Conservation (phyloP, 176 grass and related monocot genomes). For the Leersia perrieri region DNA sequence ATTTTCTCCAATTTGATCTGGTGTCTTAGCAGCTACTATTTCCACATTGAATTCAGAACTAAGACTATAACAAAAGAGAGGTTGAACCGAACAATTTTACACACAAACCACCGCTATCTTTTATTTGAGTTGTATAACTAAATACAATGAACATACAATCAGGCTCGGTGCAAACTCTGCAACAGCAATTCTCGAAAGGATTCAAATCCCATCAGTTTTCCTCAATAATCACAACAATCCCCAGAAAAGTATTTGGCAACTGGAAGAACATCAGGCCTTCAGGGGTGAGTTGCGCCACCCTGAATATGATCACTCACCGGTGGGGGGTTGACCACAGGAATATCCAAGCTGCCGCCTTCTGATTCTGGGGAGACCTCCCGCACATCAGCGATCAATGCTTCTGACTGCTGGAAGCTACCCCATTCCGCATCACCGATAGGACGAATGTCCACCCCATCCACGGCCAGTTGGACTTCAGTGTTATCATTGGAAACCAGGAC, state of each 20-base stretch:
- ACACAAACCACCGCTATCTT: conserved; percentile 20
- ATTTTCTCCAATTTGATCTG: not conserved
- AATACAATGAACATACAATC: conserved; percentile 55
- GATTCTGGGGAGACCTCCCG: conserved; percentile 73
- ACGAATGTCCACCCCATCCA: conserved; percentile 75
- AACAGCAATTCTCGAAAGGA: conserved; percentile 26
- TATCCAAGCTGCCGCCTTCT: conserved; percentile 74
- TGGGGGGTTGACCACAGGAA: conserved; percentile 66
- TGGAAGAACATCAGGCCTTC: conserved; percentile 9
- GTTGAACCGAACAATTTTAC: conserved; percentile 26
- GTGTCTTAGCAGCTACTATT: not conserved
- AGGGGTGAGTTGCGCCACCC: conserved; percentile 51
- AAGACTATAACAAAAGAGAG: not conserved
- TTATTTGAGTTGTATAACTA: conserved; percentile 36
- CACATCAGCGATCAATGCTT: conserved; percentile 70
- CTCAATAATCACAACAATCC: conserved; percentile 40
- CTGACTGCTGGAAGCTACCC: conserved; percentile 52
- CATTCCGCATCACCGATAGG: conserved; percentile 60
- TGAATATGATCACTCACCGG: conserved; percentile 50
- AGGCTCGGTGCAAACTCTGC: not conserved
- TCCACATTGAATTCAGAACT: not conserved
- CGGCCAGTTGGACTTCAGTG: conserved; percentile 53
- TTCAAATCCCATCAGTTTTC: conserved; percentile 31
- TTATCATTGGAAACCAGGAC: conserved; percentile 51
- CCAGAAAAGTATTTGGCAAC: conserved; percentile 7